Evolutionary conservation across 2,329 filamentous ascomycete genomes (phyloP), one percentile per base, ranked within the genome.

Genomic region (Monosporascus sp.): DNA sequence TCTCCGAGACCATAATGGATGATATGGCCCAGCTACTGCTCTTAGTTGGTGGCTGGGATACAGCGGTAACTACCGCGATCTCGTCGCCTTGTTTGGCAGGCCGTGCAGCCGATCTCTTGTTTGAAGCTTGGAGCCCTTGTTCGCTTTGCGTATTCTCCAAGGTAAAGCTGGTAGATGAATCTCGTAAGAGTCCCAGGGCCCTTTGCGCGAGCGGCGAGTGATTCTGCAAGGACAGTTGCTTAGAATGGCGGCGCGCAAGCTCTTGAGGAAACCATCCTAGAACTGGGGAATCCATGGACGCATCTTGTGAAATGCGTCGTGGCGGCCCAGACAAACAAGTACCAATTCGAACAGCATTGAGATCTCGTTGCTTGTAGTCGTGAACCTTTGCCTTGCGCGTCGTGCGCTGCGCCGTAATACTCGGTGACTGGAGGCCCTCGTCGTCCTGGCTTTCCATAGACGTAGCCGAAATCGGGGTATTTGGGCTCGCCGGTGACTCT

Each of bases 1-100:
- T 46, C n/a, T 59, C 59, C 2, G 65, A 56, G 1, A 65, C 56
- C 59, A 67, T 66, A n/a, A 66, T 55, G 5, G 62, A 58, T 7
- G 65, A 66, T 43, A 66, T 58, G 6, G 22, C 44, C 49, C 53
- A 58, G 24, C 26, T 20, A 19, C 43, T 50, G 37, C 40, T 45
- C 41, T 41, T 19, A 43, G 16, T 14, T 2, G 6, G 20, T 17
- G 19, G 17, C 7, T 19, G 51, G 26, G 52, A 45, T 24, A 44
- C 43, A 20, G 49, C 51, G 20, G 31, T 45, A 20, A 9, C 50
- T 9, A 48, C 46, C 14, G 40, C 4, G 19, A 20, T n/a, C 8
- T 17, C 26, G 16, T 3, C 26, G 43, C 16, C 26, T 16, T 46
- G 11, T 31, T 46, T 24, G 43, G 24, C n/a, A 11, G 24, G 22